Evolutionary conservation across 2,329 filamentous ascomycete species (phyloP).

Genomic region (Coniella lustricola): DNA sequence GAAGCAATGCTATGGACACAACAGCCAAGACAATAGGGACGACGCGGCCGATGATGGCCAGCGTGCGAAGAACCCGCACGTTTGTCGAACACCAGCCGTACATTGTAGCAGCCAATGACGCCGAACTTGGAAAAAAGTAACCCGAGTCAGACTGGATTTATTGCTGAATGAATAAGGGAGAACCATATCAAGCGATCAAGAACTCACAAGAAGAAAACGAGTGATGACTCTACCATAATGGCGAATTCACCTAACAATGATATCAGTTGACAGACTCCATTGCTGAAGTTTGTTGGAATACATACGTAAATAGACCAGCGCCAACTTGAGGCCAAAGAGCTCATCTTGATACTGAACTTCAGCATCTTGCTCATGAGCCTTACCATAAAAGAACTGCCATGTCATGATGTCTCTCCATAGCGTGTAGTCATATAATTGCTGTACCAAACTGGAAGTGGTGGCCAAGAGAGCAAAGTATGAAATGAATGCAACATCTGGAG

Average conservation of each 20-base stretch:
- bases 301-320: constrained; percentile 10
- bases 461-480: constrained; percentile 13
- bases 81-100: constrained; percentile 14
- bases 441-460: constrained; percentile 7
- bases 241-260: not conserved
- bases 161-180: not conserved
- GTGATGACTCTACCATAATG: constrained; percentile 9
- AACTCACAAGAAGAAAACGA: constrained; percentile 14
- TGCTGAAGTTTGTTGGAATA: not conserved
- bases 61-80: not conserved
- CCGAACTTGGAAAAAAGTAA: constrained; percentile 1
- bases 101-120: constrained; percentile 11
- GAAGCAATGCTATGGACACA: constrained; percentile 8
- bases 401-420: constrained; percentile 11
- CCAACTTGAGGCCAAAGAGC: constrained; percentile 11
- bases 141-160: not conserved
- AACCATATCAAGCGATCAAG: not conserved
- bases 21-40: constrained; percentile 5
- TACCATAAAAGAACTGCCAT: constrained; percentile 9
- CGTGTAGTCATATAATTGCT: constrained; percentile 13
- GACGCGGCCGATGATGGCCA: constrained; percentile 6
- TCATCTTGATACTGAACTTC: constrained; percentile 13
- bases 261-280: not conserved
- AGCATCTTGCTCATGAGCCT: constrained; percentile 3
- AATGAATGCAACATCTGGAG: constrained; percentile 14